Conservation (phyloP, 257 asterid genomes). For the Solanum sejunctum region DNA sequence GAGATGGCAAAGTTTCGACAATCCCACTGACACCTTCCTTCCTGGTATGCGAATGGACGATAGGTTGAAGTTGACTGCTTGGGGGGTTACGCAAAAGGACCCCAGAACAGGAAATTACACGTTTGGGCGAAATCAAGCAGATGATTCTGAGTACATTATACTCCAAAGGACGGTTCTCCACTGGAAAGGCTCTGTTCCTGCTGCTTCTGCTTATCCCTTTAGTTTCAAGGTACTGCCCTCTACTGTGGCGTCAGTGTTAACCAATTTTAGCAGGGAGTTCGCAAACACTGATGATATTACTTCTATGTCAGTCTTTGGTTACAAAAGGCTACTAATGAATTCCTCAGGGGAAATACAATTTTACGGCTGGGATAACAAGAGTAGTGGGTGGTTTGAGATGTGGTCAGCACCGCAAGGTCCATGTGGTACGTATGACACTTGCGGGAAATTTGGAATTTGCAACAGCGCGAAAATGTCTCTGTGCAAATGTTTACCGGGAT, state of each 20-base stretch:
- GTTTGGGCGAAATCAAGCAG: not conserved
- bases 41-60: slow-evolving; percentile 20
- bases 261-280: not conserved
- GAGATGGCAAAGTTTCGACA: slow-evolving; percentile 22
- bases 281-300: not conserved
- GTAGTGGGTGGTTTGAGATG: not conserved
- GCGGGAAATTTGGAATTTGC: slow-evolving; percentile 23
- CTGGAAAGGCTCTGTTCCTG: slow-evolving; percentile 10
- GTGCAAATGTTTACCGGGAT: slow-evolving; percentile 21
- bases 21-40: slow-evolving; percentile 24
- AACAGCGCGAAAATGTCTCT: not conserved
- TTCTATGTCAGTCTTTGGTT: not conserved
- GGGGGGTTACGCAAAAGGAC: slow-evolving; percentile 2
- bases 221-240: not conserved
- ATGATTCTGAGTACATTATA: not conserved
- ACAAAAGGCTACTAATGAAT: slow-evolving; percentile 13
- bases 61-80: slow-evolving; percentile 3
- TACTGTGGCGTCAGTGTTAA: not conserved
- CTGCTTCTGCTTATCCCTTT: not conserved
- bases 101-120: slow-evolving; percentile 8
- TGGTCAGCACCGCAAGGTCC: slow-evolving; percentile 9
- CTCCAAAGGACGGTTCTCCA: not conserved
- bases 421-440: not conserved
- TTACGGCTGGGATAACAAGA: not conserved
- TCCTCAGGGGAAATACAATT: slow-evolving; percentile 10